A percentile compares a stretch with the other conserved stretches of the same genome.
Conservation (phyloP, 768 basidiomycete genomes). For the Amanita polypyramis region DNA sequence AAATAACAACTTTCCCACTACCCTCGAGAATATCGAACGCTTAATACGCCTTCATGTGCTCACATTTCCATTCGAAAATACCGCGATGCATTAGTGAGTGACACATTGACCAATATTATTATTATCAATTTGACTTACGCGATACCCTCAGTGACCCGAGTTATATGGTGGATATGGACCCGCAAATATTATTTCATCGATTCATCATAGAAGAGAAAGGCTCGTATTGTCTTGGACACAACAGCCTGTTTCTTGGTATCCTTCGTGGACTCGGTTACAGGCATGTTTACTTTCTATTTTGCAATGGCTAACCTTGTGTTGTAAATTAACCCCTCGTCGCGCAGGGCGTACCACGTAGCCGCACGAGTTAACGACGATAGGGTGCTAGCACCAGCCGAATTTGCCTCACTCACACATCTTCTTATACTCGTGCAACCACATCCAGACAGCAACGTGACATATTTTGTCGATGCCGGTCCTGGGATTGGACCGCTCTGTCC, state of each 20-base stretch:
- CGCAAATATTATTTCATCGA: slow-evolving; percentile 11
- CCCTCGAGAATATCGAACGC: slow-evolving; percentile 17
- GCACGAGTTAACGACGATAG: slow-evolving; percentile 5
- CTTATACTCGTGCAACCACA: slow-evolving; percentile 6
- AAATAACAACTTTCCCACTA: slow-evolving; percentile 13
- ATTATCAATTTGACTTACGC: neutral
- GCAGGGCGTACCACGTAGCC: slow-evolving; percentile 4
- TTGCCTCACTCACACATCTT: neutral
- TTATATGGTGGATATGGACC: neutral
- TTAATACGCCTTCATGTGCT: slow-evolving; percentile 19
- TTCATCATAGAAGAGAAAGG: slow-evolving; percentile 12
- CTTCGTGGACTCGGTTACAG: slow-evolving; percentile 15
- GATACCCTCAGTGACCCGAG: neutral
- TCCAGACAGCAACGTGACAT: slow-evolving; percentile 4
- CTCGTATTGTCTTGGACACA: slow-evolving; percentile 16
- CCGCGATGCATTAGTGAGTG: slow-evolving; percentile 27
- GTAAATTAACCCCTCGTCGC: neutral
- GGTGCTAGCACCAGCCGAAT: neutral
- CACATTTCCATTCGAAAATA: slow-evolving; percentile 29
- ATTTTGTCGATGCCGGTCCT: slow-evolving; percentile 6
- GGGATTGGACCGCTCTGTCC: slow-evolving; percentile 2
- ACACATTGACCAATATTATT: neutral
- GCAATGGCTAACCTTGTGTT: neutral
- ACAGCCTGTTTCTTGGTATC: slow-evolving; percentile 12
- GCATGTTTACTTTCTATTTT: slow-evolving; percentile 4